Evolutionary conservation across 805 yeast species (phyloP).

Genomic region (Priceomyces fermenticarens): DNA sequence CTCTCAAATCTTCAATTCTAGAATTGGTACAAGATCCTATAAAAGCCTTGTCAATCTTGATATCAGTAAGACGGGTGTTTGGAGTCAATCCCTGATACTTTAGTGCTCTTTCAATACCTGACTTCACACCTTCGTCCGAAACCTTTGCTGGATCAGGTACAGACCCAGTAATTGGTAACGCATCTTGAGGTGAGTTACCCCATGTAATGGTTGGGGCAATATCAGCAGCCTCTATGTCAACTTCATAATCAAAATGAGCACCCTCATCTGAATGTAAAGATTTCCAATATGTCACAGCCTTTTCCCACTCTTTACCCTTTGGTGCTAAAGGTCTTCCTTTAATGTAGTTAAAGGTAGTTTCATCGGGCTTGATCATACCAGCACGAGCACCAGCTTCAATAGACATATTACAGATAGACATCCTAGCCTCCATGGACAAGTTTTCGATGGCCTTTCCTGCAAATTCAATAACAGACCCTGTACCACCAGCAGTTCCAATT

Average conservation of each 20-base stretch:
- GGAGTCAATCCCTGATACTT: constrained; percentile 88
- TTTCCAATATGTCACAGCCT: constrained; percentile 89
- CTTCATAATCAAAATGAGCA: constrained; percentile 84
- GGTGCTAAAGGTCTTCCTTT: constrained; percentile 96
- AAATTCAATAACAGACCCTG: constrained; percentile 94
- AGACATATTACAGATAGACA: constrained; percentile 99
- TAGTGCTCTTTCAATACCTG: constrained; percentile 89
- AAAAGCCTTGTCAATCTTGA: constrained; percentile 86
- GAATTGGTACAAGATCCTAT: constrained; percentile 98
- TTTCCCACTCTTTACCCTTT: constrained; percentile 90
- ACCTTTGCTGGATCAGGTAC: constrained; percentile 87
- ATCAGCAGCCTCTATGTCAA: constrained; percentile 76
- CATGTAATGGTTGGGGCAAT: constrained; percentile 96
- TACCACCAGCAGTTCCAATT: constrained; percentile 99
- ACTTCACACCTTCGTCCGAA: constrained; percentile 67
- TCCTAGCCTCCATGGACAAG: constrained; percentile 94
- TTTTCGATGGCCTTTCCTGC: constrained; percentile 92
- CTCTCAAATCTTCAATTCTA: constrained; percentile 94
- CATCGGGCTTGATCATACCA: constrained; percentile 97
- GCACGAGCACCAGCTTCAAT: constrained; percentile 99
- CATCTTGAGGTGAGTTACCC: constrained; percentile 99
- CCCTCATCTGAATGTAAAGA: constrained; percentile 85
- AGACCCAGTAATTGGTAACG: constrained; percentile 84
- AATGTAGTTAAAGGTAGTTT: constrained; percentile 80
- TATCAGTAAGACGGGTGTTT: constrained; percentile 72